phyloP scores from a whole-genome alignment of 2,329 filamentous ascomycete species.

The Beauveria sp. region DNA sequence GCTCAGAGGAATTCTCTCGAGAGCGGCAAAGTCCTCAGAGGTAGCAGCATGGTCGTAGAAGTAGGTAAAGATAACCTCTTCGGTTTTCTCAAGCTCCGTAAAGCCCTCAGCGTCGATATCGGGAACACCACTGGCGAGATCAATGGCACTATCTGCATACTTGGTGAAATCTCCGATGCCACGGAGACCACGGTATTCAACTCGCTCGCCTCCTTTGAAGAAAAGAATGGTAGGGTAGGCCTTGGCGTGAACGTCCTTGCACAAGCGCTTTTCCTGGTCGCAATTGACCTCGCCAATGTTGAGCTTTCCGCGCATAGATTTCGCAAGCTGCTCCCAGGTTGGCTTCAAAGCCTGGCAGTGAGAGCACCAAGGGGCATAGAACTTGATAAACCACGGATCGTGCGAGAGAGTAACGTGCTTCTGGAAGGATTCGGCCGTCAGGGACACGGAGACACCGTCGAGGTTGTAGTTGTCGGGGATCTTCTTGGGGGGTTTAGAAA shows the following conservation, averaged over 20 bases:
- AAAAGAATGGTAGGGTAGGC: slow-evolving; percentile 87
- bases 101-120: slow-evolving; percentile 74
- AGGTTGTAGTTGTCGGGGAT: slow-evolving; percentile 44
- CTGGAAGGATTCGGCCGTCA: slow-evolving; percentile 82
- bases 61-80: slow-evolving; percentile 94
- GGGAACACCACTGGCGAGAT: slow-evolving; percentile 65
- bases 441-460: slow-evolving; percentile 62
- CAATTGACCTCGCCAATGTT: slow-evolving; percentile 97
- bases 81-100: slow-evolving; percentile 77
- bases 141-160: slow-evolving; percentile 80
- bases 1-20: slow-evolving; percentile 79
- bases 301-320: slow-evolving; percentile 81
- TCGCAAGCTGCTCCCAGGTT: slow-evolving; percentile 81
- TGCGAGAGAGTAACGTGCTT: slow-evolving; percentile 75
- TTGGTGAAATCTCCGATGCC: slow-evolving; percentile 83
- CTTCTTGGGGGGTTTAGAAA: slow-evolving; percentile 14
- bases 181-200: slow-evolving; percentile 87
- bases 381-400: slow-evolving; percentile 97
- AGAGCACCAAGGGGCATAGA: slow-evolving; percentile 94
- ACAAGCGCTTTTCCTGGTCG: slow-evolving; percentile 76
- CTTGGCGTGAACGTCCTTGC: slow-evolving; percentile 75
- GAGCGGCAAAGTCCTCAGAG: slow-evolving; percentile 79
- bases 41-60: slow-evolving; percentile 97
- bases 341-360: slow-evolving; percentile 92
- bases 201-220: slow-evolving; percentile 83